Evolutionary conservation across 2,329 filamentous ascomycete genomes (phyloP).

Genomic region (Thelonectria discophora): DNA sequence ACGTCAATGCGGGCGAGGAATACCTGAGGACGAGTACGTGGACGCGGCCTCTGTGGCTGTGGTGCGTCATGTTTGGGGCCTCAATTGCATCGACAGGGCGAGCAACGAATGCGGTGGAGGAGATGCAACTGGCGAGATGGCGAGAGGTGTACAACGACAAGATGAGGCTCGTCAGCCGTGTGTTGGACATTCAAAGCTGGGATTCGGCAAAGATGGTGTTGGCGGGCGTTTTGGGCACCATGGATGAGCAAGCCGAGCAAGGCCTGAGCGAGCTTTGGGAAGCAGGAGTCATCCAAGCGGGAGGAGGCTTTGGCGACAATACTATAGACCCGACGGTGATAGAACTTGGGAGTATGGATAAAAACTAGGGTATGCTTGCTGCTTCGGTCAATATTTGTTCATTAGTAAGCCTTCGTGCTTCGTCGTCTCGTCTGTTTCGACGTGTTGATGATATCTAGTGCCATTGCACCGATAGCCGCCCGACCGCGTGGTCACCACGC

Average conservation of each 20-base stretch:
- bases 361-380: conserved; percentile 34
- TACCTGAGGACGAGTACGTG: conserved; percentile 53
- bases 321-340: conserved; percentile 37
- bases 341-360: conserved; percentile 41
- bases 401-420: conserved; percentile 21
- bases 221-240: conserved; percentile 51
- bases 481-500: conserved; percentile 18
- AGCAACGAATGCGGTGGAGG: conserved; percentile 47
- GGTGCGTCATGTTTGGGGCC: conserved; percentile 57
- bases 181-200: conserved; percentile 52
- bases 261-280: conserved; percentile 54
- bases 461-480: conserved; percentile 21
- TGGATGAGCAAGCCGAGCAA: conserved; percentile 52
- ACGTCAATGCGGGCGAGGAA: conserved; percentile 53
- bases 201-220: conserved; percentile 49
- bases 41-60: conserved; percentile 55
- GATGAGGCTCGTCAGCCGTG: conserved; percentile 50
- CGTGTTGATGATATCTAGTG: conserved; percentile 8
- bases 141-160: conserved; percentile 52
- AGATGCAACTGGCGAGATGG: conserved; percentile 50
- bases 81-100: conserved; percentile 52
- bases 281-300: conserved; percentile 43
- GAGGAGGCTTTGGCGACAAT: conserved; percentile 29
- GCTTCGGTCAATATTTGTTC: conserved; percentile 3
- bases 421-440: conserved; percentile 1